phyloP scores from a whole-genome alignment of 805 yeast species.

The Hanseniaspora taiwanica region DNA sequence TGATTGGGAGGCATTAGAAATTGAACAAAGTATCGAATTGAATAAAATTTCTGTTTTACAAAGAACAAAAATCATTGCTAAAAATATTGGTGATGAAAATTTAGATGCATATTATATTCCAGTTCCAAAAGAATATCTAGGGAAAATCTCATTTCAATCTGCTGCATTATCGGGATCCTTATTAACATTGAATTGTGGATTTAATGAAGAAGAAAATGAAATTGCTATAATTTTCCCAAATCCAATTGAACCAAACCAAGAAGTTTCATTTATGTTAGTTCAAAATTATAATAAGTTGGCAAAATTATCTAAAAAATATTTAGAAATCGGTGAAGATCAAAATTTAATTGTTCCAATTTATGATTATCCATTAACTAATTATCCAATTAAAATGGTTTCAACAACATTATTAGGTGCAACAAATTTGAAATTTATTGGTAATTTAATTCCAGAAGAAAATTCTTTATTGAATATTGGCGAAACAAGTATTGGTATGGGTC shows the following conservation, averaged over 20 bases:
- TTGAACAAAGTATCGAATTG: background rate
- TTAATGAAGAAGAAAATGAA: background rate
- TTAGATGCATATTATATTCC: background rate
- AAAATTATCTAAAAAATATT: background rate
- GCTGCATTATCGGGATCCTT: background rate
- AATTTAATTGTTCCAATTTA: background rate
- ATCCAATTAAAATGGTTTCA: background rate
- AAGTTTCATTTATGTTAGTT: background rate
- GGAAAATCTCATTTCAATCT: background rate
- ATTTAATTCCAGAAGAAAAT: background rate
- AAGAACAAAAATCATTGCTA: background rate
- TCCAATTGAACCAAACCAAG: slow-evolving; percentile 1
- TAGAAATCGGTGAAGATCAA: background rate
- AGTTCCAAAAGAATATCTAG: background rate
- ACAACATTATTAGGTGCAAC: background rate
- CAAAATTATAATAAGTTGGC: background rate
- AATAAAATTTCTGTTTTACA: background rate
- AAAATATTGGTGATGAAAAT: background rate
- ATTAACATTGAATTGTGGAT: background rate
- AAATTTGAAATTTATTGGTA: background rate
- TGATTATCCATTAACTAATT: background rate
- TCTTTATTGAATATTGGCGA: background rate
- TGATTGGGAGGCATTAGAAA: background rate
- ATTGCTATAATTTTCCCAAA: background rate
- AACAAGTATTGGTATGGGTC: background rate